Conservation (phyloP, 176 grass and related monocot genomes). For the Oropetium thomaeum region DNA sequence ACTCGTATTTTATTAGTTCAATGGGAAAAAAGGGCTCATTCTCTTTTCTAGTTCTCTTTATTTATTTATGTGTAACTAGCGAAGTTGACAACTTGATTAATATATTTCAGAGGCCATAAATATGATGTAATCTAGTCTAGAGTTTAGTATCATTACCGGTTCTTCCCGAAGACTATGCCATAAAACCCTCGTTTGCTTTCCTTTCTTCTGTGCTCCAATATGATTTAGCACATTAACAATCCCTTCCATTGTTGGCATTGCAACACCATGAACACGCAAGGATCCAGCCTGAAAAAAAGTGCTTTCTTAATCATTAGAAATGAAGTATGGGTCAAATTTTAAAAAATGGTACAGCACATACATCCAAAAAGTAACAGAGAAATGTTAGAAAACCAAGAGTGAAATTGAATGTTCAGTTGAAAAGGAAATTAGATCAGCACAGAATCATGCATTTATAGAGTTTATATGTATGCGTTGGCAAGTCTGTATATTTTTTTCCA, state of each 20-base stretch:
- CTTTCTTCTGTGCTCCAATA: constrained; percentile 78
- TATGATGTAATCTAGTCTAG: constrained; percentile 10
- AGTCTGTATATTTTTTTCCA: background rate
- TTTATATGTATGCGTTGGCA: background rate
- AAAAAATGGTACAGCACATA: background rate
- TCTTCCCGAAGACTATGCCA: constrained; percentile 98
- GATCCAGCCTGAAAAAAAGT: constrained; percentile 63
- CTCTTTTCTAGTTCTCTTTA: background rate
- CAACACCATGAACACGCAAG: constrained; percentile 91
- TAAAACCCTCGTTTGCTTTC: constrained; percentile 67
- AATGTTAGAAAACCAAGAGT: constrained; percentile 5
- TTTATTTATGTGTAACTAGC: constrained; percentile 3
- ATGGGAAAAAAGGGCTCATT: background rate
- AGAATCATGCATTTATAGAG: background rate
- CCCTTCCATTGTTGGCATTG: constrained; percentile 91
- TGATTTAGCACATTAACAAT: constrained; percentile 94
- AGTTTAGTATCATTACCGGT: constrained; percentile 54
- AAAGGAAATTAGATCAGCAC: constrained; percentile 23
- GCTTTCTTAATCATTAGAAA: background rate
- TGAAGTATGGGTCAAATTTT: background rate
- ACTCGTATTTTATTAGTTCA: background rate
- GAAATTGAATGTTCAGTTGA: background rate
- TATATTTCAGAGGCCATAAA: background rate
- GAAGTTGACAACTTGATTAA: background rate
- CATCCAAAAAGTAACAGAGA: background rate